phyloP scores from a whole-genome alignment of 2,329 filamentous ascomycete genomes.

The Beauveria varroae region DNA sequence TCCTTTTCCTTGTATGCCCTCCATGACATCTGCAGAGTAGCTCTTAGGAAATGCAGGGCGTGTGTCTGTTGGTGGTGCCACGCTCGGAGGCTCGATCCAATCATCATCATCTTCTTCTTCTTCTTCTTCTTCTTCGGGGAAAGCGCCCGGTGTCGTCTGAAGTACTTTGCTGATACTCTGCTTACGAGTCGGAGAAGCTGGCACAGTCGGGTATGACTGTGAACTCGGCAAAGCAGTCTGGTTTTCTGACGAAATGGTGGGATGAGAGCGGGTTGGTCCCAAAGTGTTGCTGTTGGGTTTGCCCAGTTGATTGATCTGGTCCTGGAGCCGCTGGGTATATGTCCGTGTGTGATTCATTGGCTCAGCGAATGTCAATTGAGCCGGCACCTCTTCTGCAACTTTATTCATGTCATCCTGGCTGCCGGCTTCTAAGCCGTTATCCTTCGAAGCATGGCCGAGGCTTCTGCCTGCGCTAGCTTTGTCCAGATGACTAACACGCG shows the following conservation, averaged over 20 bases:
- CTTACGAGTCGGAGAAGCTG: conserved; percentile 22
- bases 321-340: conserved; percentile 87
- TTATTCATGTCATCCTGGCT: conserved; percentile 47
- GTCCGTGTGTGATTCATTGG: conserved; percentile 63
- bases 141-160: conserved; percentile 48
- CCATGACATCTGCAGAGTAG: conserved; percentile 54
- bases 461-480: conserved; percentile 68
- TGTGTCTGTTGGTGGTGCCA: conserved; percentile 22
- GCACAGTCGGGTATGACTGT: conserved; percentile 22
- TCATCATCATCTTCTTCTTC: conserved; percentile 51
- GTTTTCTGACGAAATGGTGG: conserved; percentile 29
- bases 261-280: conserved; percentile 41
- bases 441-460: conserved; percentile 44
- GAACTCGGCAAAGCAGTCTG: conserved; percentile 19
- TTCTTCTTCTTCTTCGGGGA: conserved; percentile 49
- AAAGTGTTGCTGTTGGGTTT: conserved; percentile 45
- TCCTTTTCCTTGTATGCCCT: conserved; percentile 42
- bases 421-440: conserved; percentile 36
- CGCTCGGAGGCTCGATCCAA: conserved; percentile 51
- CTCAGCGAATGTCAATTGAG: conserved; percentile 37
- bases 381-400: conserved; percentile 31
- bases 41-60: conserved; percentile 52
- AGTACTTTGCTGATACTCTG: conserved; percentile 18
- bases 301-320: conserved; percentile 74
- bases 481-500: conserved; percentile 73